A percentile compares a stretch with the other conserved stretches of the same genome.
Evolutionary conservation across 2,329 filamentous ascomycete species (phyloP).

Genomic region (Claviceps capensis): DNA sequence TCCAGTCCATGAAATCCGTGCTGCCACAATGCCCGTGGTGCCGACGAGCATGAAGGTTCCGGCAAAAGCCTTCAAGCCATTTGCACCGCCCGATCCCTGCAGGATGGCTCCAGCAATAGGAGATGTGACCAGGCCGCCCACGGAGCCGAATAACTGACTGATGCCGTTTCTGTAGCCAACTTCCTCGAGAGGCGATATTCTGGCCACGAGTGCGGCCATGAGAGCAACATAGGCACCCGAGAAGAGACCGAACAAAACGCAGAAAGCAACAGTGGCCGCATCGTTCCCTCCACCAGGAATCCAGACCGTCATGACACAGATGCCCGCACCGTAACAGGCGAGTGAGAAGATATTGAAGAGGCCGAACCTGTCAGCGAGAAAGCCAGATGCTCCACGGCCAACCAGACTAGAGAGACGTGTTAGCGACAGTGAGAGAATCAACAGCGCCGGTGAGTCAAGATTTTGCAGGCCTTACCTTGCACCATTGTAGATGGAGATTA

Average conservation of each 20-base stretch:
- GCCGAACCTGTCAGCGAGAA: constrained; percentile 13
- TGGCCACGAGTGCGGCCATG: constrained; percentile 16
- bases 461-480: constrained; percentile 6
- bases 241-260: constrained; percentile 16
- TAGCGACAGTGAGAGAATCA: not conserved
- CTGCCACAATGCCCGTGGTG: constrained; percentile 8
- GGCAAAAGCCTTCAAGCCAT: constrained; percentile 9
- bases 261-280: constrained; percentile 14
- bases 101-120: constrained; percentile 12
- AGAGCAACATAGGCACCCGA: constrained; percentile 18
- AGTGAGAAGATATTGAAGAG: constrained; percentile 23
- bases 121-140: constrained; percentile 9
- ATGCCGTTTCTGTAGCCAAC: constrained; percentile 39
- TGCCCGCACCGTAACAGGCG: constrained; percentile 25
- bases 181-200: constrained; percentile 38
- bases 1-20: constrained; percentile 8
- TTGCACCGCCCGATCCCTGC: constrained; percentile 5
- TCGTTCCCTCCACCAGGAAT: constrained; percentile 12
- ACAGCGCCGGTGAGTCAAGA: no score
- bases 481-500: constrained; percentile 13
- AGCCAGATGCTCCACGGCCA: constrained; percentile 11
- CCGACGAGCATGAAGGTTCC: constrained; percentile 9
- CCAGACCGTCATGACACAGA: constrained; percentile 21
- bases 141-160: constrained; percentile 7
- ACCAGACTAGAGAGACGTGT: constrained; percentile 7